phyloP scores from a whole-genome alignment of 2,329 filamentous ascomycete species.

The Sporothrix euskadiensis region DNA sequence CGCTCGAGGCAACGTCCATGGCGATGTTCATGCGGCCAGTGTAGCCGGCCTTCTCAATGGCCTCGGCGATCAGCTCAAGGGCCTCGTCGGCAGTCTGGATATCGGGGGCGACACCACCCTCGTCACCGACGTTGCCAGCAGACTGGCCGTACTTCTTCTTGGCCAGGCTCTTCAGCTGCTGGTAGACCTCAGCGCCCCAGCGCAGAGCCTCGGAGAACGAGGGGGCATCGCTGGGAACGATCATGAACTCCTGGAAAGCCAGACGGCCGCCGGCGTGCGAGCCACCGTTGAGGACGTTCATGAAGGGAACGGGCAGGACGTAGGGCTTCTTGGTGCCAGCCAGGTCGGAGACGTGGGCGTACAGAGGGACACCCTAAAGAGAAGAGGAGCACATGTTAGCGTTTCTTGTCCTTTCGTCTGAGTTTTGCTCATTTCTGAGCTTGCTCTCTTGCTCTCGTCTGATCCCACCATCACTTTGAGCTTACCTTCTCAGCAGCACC shows the following conservation, averaged over 20 bases:
- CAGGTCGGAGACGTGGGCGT: slow-evolving; percentile 83
- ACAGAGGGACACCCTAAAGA: slow-evolving; percentile 71
- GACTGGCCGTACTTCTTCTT: slow-evolving; percentile 99
- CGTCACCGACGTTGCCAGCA: slow-evolving; percentile 97
- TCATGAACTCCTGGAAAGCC: slow-evolving; percentile 97
- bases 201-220: slow-evolving; percentile 95
- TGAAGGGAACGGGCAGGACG: slow-evolving; percentile 86
- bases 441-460: neutral
- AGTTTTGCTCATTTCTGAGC: neutral
- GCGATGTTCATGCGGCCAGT: slow-evolving; percentile 95
- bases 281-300: slow-evolving; percentile 89
- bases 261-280: slow-evolving; percentile 97
- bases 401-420: neutral
- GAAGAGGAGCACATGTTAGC: neutral
- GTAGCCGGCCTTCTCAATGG: slow-evolving; percentile 95
- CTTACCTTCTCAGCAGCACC: slow-evolving; percentile 79
- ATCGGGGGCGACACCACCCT: slow-evolving; percentile 99
- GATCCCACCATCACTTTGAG: neutral
- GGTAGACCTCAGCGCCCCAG: slow-evolving; percentile 96
- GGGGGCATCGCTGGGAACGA: slow-evolving; percentile 74
- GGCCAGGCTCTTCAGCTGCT: slow-evolving; percentile 91
- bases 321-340: slow-evolving; percentile 90
- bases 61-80: slow-evolving; percentile 89
- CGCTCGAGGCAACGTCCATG: slow-evolving; percentile 98
- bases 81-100: slow-evolving; percentile 97